Evolutionary conservation across 371 early-diverging fungal species (phyloP).

Genomic region (Chytridium lagenaria): DNA sequence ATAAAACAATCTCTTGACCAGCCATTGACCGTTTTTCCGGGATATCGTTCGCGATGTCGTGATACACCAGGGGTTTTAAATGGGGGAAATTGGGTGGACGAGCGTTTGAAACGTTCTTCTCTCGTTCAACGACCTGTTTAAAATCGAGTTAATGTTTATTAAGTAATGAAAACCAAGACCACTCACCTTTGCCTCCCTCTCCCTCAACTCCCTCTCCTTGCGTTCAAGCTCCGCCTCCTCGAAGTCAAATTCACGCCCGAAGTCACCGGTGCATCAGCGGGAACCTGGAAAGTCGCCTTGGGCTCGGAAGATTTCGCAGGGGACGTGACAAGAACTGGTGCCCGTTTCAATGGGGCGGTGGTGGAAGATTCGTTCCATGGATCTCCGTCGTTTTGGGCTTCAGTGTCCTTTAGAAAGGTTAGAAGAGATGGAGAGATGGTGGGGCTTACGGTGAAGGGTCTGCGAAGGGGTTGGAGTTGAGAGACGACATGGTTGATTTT

Average conservation of each 20-base stretch:
- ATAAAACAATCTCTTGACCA: slow-evolving; percentile 43
- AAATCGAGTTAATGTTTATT: neutral
- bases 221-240: slow-evolving; percentile 36
- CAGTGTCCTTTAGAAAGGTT: too few species aligned
- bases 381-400: neutral
- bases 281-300: neutral
- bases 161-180: neutral
- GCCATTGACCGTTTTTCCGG: slow-evolving; percentile 42
- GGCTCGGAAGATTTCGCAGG: neutral
- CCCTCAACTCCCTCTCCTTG: slow-evolving; percentile 30
- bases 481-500: too few species aligned
- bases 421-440: too few species aligned
- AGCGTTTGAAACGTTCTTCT: slow-evolving; percentile 25
- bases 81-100: slow-evolving; percentile 48
- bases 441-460: too few species aligned
- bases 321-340: neutral
- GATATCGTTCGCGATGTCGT: slow-evolving; percentile 50
- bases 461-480: too few species aligned
- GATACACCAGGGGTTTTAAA: slow-evolving; percentile 40
- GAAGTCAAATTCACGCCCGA: neutral
- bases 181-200: slow-evolving; percentile 35
- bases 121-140: slow-evolving; percentile 26
- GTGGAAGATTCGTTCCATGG: neutral
- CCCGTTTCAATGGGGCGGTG: neutral
- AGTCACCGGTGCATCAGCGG: neutral